These are phyloP conservation scores for Moniliella sp. DNA, from an alignment of 1,284 basidiomycete species.

Conservation along the genomic window DNA sequence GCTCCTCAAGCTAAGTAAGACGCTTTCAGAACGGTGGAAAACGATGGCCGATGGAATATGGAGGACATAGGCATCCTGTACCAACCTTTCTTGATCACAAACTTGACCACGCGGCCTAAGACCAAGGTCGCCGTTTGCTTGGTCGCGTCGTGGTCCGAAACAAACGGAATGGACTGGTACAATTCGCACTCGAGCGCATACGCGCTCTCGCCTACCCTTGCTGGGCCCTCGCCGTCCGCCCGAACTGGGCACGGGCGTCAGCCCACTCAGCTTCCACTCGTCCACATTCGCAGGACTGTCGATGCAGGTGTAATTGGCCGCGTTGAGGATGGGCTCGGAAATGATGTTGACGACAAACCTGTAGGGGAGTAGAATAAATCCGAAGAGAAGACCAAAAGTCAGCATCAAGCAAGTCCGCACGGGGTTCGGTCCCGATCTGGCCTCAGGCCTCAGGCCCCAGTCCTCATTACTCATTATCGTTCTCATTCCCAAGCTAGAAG, in stretches of 20 bases:
- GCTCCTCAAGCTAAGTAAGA: no score
- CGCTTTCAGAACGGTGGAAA: no score
- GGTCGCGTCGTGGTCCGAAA: conserved; percentile 10
- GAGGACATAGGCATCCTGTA: not conserved
- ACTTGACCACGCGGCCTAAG: conserved; percentile 7
- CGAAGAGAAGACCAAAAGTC: no score
- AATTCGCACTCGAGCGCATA: conserved; percentile 20
- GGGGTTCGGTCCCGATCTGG: no score
- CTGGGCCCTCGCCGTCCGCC: conserved; percentile 6
- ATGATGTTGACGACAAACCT: not conserved
- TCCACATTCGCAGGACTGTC: conserved; percentile 11
- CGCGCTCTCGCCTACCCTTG: conserved; percentile 14
- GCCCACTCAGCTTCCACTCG: conserved; percentile 14
- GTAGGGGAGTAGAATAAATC: not conserved
- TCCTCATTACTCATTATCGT: conserved; percentile 37
- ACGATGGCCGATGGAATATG: no score
- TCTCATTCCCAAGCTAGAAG: no score
- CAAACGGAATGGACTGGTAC: conserved; percentile 10
- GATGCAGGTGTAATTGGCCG: conserved; percentile 18
- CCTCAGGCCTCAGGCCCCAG: no score
- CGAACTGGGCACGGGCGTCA: conserved; percentile 14
- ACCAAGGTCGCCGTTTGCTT: conserved; percentile 17
- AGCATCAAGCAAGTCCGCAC: no score
- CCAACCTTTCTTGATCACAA: not conserved
- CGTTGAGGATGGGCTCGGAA: conserved; percentile 19